A percentile compares a stretch with the other conserved stretches of the same genome.
phyloP scores from a whole-genome alignment of 306 rosid genomes.

The Malus domestica region ASM211411v1 NC_041790.1:5593001-5593500 shows the following conservation, averaged over 20 bases:
- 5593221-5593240: not conserved
- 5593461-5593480: too few relatives aligned
- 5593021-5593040: constrained; percentile 17
- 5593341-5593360: not conserved
- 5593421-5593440: accelerated
- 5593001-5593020: constrained; percentile 33
- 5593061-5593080: constrained; percentile 1
- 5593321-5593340: not conserved
- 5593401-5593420: too few relatives aligned
- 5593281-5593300: not conserved
- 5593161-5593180: constrained; percentile 4
- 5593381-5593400: not conserved
- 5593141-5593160: constrained; percentile 4
- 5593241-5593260: not conserved
- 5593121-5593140: constrained; percentile 3
- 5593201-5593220: constrained; percentile 6
- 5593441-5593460: too few relatives aligned
- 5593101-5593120: not conserved
- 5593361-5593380: not conserved
- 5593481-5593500: too few relatives aligned
- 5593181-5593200: constrained; percentile 8
- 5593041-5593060: too few relatives aligned
- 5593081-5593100: not conserved
- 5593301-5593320: not conserved
- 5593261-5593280: not conserved